Evolutionary conservation across 2,329 filamentous ascomycete genomes (phyloP), one percentile per base, ranked within the genome.

Genomic region (Xylariaceae sp.): DNA sequence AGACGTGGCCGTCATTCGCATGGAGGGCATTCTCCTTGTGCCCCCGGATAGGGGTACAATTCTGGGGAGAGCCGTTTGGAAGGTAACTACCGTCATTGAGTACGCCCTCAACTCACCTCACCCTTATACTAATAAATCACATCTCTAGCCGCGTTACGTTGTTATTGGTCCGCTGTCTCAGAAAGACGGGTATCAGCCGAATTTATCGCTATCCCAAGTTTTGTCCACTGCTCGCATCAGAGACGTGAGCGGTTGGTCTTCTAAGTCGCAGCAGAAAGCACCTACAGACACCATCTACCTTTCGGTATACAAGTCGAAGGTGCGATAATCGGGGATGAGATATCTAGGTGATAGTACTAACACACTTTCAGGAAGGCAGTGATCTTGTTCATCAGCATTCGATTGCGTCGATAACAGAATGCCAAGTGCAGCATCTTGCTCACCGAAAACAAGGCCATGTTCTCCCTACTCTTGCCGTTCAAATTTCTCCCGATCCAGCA

Each of bases 361-460:
- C 54, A 33, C 21, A 33, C 24, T 23, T 55, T 20, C 58, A 81
- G 75, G 79, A 81, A 36, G 83, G 86, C 57, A 67, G 63, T 55
- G 82, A 85, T 37, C 77, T 79, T 16, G 71, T 78, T 21, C 77
- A 81, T 42, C 80, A 83, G 68, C 79, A 81, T 70, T 74, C 79
- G 36, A 70, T 82, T 46, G 74, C 71, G 55, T 77, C 74, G 39
- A 76, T 85, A 47, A 75, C 75, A 48, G 81, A 83, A 50, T 87
- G 82, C 60, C 77, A 82, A 58, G 76, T 86, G 26, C 82, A 85
- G 65, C 77, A 79, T 67, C 60, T 86, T 13, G 75, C 82, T 35
- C 81, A 86, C 62, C 81, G 83, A 44, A 87, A 87, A 63, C 82
- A 86, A 63, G 81, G 80, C 0, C 79, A 81, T 9, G 74, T 80